Percentiles rank a stretch among this genome's conserved stretches.
phyloP scores from a whole-genome alignment of 2,329 filamentous ascomycete species.

The Rugonectria rugulosa region DNA sequence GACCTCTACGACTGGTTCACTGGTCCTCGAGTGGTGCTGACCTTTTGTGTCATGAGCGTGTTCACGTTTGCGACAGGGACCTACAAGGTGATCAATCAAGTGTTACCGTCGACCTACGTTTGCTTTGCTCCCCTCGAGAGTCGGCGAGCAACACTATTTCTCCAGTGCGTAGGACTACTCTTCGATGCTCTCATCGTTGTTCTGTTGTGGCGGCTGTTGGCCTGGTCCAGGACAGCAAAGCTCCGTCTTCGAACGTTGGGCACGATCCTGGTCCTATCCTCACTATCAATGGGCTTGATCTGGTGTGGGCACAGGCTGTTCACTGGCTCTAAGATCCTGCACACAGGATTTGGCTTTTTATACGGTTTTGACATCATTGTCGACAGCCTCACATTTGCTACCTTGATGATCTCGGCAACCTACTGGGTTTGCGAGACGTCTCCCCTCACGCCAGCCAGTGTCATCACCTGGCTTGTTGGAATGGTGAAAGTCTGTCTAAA shows the following conservation, averaged over 20 bases:
- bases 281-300: slow-evolving; percentile 48
- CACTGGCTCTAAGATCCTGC: slow-evolving; percentile 27
- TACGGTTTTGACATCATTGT: slow-evolving; percentile 58
- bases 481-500: slow-evolving; percentile 46
- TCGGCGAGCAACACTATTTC: slow-evolving; percentile 43
- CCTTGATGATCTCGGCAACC: slow-evolving; percentile 52
- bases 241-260: slow-evolving; percentile 55
- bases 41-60: slow-evolving; percentile 47
- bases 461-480: slow-evolving; percentile 54
- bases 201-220: slow-evolving; percentile 59
- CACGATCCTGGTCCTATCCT: slow-evolving; percentile 50
- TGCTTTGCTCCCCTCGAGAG: slow-evolving; percentile 56
- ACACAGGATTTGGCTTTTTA: slow-evolving; percentile 50
- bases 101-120: slow-evolving; percentile 57
- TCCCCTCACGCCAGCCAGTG: slow-evolving; percentile 51
- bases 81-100: slow-evolving; percentile 49
- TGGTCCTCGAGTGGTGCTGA: slow-evolving; percentile 47
- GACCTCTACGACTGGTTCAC: slow-evolving; percentile 57
- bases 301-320: slow-evolving; percentile 46
- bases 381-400: slow-evolving; percentile 55
- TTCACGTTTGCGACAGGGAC: slow-evolving; percentile 53
- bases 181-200: slow-evolving; percentile 57
- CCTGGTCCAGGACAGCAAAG: slow-evolving; percentile 58
- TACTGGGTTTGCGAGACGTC: slow-evolving; percentile 58
- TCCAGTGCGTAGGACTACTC: slow-evolving; percentile 54